Evolutionary conservation across 345 rosid genomes (phyloP).

Genomic region (Stellera chamaejasme): DNA sequence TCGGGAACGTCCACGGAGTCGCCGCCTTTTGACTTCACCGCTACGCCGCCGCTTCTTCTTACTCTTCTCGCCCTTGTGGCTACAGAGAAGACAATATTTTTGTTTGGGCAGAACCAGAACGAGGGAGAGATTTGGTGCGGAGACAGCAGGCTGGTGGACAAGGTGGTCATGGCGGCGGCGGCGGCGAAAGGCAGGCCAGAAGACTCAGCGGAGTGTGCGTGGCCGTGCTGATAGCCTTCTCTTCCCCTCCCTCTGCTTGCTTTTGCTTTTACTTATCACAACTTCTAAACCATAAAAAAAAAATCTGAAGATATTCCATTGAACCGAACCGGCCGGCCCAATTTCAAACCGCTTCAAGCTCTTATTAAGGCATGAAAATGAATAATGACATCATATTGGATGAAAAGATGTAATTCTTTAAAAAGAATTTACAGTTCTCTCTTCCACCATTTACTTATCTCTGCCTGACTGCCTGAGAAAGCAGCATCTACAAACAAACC

Average conservation of each 20-base stretch:
- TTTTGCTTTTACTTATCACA: background rate
- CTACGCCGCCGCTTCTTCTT: conserved; percentile 17
- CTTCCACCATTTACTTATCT: too few relatives aligned
- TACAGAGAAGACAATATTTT: conserved; percentile 7
- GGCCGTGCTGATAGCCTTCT: too few relatives aligned
- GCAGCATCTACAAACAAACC: too few relatives aligned
- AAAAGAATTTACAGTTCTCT: too few relatives aligned
- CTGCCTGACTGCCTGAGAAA: too few relatives aligned
- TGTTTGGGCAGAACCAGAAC: conserved; percentile 21
- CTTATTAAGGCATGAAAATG: too few relatives aligned
- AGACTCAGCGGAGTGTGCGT: conserved; percentile 18
- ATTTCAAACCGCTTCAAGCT: too few relatives aligned
- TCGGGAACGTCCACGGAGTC: conserved; percentile 74
- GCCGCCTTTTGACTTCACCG: conserved; percentile 39
- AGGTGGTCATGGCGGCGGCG: conserved; percentile 8
- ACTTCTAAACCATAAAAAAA: too few relatives aligned
- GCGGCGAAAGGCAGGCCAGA: conserved; percentile 12
- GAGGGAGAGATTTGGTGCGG: conserved; percentile 15
- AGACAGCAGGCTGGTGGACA: conserved; percentile 11
- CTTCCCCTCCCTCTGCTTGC: background rate
- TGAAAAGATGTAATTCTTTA: too few relatives aligned
- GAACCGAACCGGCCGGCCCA: too few relatives aligned
- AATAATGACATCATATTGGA: too few relatives aligned
- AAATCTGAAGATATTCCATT: too few relatives aligned
- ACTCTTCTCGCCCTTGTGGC: conserved; percentile 15